These are phyloP conservation scores for Posidonia oceanica DNA, from an alignment of 116 monocot species.

Conservation along the genomic window DNA sequence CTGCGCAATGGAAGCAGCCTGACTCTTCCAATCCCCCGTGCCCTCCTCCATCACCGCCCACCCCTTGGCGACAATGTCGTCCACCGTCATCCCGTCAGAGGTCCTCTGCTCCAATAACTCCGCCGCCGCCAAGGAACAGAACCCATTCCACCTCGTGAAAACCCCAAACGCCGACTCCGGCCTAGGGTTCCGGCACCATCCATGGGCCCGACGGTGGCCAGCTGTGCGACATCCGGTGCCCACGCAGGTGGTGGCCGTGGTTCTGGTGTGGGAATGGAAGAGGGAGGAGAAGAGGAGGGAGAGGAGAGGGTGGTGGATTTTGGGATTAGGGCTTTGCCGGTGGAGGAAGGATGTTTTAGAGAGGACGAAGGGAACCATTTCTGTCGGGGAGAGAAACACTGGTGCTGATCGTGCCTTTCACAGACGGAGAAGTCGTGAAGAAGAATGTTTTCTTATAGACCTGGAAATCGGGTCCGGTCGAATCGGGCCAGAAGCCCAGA, in stretches of 20 bases:
- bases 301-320: background rate
- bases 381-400: no score
- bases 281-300: background rate
- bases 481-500: no score
- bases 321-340: conserved; percentile 1
- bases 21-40: conserved; percentile 85
- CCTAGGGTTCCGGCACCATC: background rate
- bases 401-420: no score
- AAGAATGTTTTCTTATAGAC: no score
- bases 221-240: background rate
- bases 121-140: conserved; percentile 24
- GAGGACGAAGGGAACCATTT: conserved; percentile 8
- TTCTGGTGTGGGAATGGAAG: background rate
- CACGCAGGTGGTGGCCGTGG: no score
- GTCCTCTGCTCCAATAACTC: conserved; percentile 22
- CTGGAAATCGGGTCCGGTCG: no score
- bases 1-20: conserved; percentile 70
- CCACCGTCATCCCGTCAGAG: conserved; percentile 84
- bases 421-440: no score
- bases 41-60: conserved; percentile 77
- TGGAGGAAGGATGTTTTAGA: background rate
- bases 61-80: conserved; percentile 44
- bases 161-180: background rate
- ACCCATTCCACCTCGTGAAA: conserved; percentile 1
- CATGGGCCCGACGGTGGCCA: background rate